These are phyloP conservation scores for Melampsora abietis-canadensis DNA, from an alignment of 1,284 basidiomycete species.

Conservation along the genomic window DNA sequence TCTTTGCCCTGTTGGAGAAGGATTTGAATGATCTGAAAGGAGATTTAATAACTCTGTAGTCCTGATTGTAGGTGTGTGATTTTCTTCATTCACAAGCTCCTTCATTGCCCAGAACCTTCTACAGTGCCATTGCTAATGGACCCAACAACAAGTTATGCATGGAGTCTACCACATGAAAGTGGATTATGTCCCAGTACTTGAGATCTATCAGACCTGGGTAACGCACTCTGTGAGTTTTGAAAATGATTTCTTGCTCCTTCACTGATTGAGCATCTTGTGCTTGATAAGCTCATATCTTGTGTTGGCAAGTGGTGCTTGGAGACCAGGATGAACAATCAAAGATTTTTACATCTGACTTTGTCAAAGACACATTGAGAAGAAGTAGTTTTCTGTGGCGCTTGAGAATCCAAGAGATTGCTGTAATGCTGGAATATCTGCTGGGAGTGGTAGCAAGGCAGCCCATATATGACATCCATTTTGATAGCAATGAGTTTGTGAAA, in stretches of 20 bases:
- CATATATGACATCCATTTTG: background rate
- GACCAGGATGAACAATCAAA: background rate
- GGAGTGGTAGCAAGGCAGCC: background rate
- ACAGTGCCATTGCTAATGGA: constrained; percentile 27
- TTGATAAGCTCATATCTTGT: background rate
- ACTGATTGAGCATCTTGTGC: background rate
- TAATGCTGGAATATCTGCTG: background rate
- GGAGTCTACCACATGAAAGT: constrained; percentile 7
- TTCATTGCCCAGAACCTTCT: constrained; percentile 19
- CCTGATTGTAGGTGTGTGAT: background rate
- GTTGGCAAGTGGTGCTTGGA: background rate
- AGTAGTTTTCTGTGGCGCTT: background rate
- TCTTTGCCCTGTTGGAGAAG: background rate
- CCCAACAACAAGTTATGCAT: constrained; percentile 30
- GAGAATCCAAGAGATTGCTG: background rate
- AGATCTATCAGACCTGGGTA: background rate
- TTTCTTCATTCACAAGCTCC: background rate
- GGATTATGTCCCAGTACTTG: background rate
- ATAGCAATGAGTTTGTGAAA: background rate
- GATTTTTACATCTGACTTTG: background rate
- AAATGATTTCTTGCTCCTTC: background rate
- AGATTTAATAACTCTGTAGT: background rate
- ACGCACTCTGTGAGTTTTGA: background rate
- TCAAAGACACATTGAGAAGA: background rate
- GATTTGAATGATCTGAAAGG: background rate